Base-by-base conservation (phyloP, 768 basidiomycete genomes). In the Lentinula sp. region DNA sequence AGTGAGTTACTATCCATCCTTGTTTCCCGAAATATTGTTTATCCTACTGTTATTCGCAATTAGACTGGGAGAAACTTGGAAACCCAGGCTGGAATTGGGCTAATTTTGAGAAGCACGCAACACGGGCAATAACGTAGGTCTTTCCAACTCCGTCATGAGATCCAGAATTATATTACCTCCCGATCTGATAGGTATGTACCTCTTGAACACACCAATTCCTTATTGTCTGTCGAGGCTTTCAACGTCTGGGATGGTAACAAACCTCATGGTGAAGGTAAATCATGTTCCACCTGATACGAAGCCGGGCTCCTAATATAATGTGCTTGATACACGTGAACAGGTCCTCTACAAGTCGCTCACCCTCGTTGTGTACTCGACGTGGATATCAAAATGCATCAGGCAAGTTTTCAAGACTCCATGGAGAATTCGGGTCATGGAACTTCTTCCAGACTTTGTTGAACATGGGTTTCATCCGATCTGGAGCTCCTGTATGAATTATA, bases 41-140 rank as follows among this genome's bases (percentile, higher is more conserved):
- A 16, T 43, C 52, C 7, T 13, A 37, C 57, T 50, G 13, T 6
- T 74, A 73, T 49, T 60, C 72, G 23, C 69, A 74, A 56, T 49
- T 49, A 65, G 64, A 62, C 6, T 70, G 78, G 52, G 82, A 83
- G 64, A 70, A 72, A 56, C 71, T 85, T n/a, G 83, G 83, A 6
- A 84, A 84, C 60, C 72, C 74, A 0, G 82, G 82, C 5, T 85
- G 83, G 82, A 82, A 81, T 63, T 84, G 79, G 80, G 66, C 72
- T 0, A 72, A 76, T 18, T 78, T 73, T 57, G 57, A 69, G 7
- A 73, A 76, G 51, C 78, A 78, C 61, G 73, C 71, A 4, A 70
- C 69, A 61, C 75, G 71, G 56, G 66, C 71, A 7, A 76, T 77
- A 64, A 77, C 65, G 79, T 81, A 33, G 28, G 72, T 64, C 13